Evolutionary conservation across 2,329 filamentous ascomycete genomes (phyloP), one percentile per base, ranked within the genome.

Genomic region (Colletotrichum caudatum): DNA sequence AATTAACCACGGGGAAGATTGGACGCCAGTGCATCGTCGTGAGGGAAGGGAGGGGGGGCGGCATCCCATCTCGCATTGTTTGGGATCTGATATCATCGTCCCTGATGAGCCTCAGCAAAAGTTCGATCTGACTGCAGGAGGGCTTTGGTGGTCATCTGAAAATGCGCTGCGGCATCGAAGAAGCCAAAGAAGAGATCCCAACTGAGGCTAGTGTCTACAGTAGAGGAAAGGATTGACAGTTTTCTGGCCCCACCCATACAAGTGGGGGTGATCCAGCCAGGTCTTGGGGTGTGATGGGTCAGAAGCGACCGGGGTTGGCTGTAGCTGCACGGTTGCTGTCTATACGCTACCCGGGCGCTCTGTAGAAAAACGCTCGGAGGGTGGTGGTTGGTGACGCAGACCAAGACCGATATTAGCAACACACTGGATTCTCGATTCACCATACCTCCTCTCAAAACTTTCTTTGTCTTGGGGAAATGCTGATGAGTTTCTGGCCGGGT

Each of bases 41-140:
- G 46, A 48, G 46, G 66, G 68, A 29, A 4, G 29, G 29, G 29
- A 29, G 59, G 59, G 59, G 59, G 58, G 35, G 60, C 53, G 39
- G 59, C 54, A 56, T 66, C 56, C 57, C 63, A 70, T 60, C 56
- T 63, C 35, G 66, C 48, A 20, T 29, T 64, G 66, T 72, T 64
- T 72, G 59, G 58, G 59, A 64, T 72, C 66, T 39, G 69, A 69
- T 68, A 68, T 71, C 64, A 60, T 60, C 59, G 65, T 64, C 14
- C 54, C 58, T 69, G 69, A 69, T 72, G 53, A 60, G 54, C 64
- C 59, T 54, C 69, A 39, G 23, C 53, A 26, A 50, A 59, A 64
- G 59, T 64, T 51, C 59, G 69, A 72, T 72, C 69, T 41, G 39
- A 11, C 37, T 60, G 51, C 48, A 48, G 59, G 23, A 56, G 59